Percentiles rank a stretch among this genome's conserved stretches.
Conservation (phyloP, 257 asterid genomes). For the Penstemon eatonii region DNA sequence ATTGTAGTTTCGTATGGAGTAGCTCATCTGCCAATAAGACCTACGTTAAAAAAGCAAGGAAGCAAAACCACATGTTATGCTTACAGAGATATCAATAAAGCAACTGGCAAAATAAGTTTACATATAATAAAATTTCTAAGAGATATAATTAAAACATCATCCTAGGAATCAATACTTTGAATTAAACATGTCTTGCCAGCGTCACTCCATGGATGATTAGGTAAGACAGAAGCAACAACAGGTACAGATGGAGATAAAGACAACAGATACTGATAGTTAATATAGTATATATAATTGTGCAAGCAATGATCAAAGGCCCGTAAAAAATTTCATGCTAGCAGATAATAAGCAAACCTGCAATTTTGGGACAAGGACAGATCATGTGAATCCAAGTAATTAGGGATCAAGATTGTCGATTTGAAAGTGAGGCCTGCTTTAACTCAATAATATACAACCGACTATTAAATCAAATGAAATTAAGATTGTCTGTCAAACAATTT, state of each 20-base stretch:
- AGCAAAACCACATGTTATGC: conserved; percentile 36
- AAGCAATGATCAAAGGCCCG: conserved; percentile 12
- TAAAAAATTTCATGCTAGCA: conserved; percentile 3
- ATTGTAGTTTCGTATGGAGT: conserved; percentile 45
- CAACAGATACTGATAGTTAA: conserved; percentile 9
- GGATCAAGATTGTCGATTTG: background rate
- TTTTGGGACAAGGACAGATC: background rate
- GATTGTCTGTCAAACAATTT: background rate
- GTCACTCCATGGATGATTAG: conserved; percentile 4
- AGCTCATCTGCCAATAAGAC: conserved; percentile 83
- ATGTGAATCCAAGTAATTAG: conserved; percentile 17
- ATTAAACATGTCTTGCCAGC: background rate
- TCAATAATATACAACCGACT: background rate
- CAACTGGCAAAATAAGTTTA: conserved; percentile 18
- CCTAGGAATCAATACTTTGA: background rate
- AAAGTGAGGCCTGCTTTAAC: background rate
- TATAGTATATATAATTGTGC: conserved; percentile 1
- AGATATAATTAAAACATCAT: conserved; percentile 13
- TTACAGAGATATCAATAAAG: conserved; percentile 3
- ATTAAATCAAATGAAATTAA: conserved; percentile 1
- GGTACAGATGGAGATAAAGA: background rate
- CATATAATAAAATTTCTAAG: background rate
- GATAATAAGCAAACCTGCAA: conserved; percentile 11
- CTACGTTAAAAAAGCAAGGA: conserved; percentile 56
- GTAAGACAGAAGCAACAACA: conserved; percentile 16